Evolutionary conservation across 2,329 filamentous ascomycete species (phyloP), one percentile per base, ranked within the genome.

Genomic region (Curvularia sp.): DNA sequence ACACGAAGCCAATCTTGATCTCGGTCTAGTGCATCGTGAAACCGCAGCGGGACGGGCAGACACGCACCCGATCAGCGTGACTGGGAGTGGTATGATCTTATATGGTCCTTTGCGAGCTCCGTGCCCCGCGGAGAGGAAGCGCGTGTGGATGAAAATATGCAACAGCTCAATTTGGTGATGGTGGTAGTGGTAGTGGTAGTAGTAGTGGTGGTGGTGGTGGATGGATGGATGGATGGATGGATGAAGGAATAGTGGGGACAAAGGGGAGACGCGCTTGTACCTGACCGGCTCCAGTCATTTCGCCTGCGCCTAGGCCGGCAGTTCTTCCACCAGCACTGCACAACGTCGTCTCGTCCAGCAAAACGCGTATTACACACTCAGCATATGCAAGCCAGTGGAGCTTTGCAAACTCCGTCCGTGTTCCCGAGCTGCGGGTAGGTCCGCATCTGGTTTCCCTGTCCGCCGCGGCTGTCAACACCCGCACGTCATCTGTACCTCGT

Each of bases 271-370:
- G 49, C 56, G 53, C 28, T 13, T 25, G 46, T 36, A 36, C 46
- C 46, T 48, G 46, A 28, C 42, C 10, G 25, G 25, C 19, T 46
- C 28, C 43, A 49, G 34, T 47, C 53, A 63, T 63, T 56, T 59
- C 30, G 45, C 58, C 9, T 48, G 27, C 60, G 57, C 63, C 57
- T 51, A 55, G 52, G 49, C 42, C 54, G 48, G 23, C 25, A 18
- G 48, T 19, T 46, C 27, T 19, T 50, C 41, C 21, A 32, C 15
- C 28, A 36, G 15, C 41, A 27, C 27, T 9, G n/a, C 34, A 50
- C 48, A 19, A 3, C 25, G 4, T n/a, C 43, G n/a, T 13, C 42
- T 30, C 43, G 27, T n/a, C 12, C 32, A 28, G 27, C 41, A 9
- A 36, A 34, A 10, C 39, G 23, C 21, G 39, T 25, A 23, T 25